Evolutionary conservation across 805 yeast species (phyloP), one percentile per base, ranked within the genome.

Genomic region (Sungouiozyma intestinalis): DNA sequence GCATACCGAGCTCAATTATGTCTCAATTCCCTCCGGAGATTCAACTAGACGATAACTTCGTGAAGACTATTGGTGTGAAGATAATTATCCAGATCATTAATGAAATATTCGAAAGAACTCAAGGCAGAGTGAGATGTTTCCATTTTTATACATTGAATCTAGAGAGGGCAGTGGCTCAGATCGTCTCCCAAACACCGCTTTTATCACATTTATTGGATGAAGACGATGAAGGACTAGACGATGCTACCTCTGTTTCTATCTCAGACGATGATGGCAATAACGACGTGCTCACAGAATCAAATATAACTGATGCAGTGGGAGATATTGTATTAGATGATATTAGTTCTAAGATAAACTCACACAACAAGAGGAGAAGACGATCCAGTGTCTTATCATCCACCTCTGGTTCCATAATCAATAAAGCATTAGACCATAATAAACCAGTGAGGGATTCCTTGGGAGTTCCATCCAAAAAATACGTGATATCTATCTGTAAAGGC

Each of bases 111-210:
- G 50, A 63, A 2, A 67, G 70, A 38, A 75, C 87, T 0, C 57
- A 69, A 19, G 75, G 76, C 11, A 65, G 79, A 38, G 67, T 82
- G n/a, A 76, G 74, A 46, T 94, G 96, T 2, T 81, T 83, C 66
- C 98, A 92, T 61, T 87, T 92, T 62, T 92, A 90, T 60, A 84
- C 96, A 0, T 72, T 92, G 50, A 92, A 92, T 58, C 71, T 92
- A 58, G 98, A 92, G 62, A 86, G 86, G 57, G 84, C 95, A 1
- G 80, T 87, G 35, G 96, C 96, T 1, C 81, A 83, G 48, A 79
- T 92, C 35, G 74, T 92, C 4, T 79, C 81, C 40, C 69, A 69
- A 24, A 77, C 87, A 0, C 63, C 71, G 3, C 63, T 79, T 14
- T 64, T 85, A 45, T 65, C 69, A 16, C 63, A 69, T 35, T 71